Conservation (phyloP, 2,329 filamentous ascomycete genomes). For the Fusarium marasasianum region DNA sequence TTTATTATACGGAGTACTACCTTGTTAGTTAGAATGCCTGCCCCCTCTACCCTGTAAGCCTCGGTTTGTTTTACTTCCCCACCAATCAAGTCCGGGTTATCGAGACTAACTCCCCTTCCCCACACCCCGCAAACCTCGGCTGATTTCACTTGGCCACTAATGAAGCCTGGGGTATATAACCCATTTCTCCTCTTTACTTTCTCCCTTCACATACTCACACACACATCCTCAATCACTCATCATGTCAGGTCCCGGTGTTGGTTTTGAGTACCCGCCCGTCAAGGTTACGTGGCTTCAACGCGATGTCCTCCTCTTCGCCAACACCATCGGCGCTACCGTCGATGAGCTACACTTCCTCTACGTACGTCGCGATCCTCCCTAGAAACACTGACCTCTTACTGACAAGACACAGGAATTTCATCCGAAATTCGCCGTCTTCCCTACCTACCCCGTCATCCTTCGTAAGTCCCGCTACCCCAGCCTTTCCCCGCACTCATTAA, state of each 20-base stretch:
- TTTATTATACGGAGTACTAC: too few species aligned
- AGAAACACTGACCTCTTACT: constrained; percentile 52
- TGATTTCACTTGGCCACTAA: background rate
- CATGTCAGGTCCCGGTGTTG: constrained; percentile 4
- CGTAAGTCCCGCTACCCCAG: background rate
- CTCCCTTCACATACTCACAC: background rate
- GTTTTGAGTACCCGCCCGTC: constrained; percentile 4
- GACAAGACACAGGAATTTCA: constrained; percentile 54
- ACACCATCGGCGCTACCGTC: background rate
- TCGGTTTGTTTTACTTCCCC: background rate
- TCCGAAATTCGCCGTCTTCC: constrained; percentile 55
- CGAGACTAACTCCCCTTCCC: background rate
- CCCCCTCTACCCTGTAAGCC: background rate
- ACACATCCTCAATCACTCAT: background rate
- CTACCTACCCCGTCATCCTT: constrained; percentile 58
- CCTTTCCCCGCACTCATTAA: background rate
- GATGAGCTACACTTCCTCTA: constrained; percentile 14
- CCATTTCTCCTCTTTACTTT: background rate
- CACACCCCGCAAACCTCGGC: constrained; percentile 6
- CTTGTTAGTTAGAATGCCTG: background rate
- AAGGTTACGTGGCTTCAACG: constrained; percentile 5
- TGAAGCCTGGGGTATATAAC: background rate
- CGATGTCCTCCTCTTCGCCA: constrained; percentile 6
- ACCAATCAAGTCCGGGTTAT: background rate
- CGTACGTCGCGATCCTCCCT: background rate